Evolutionary conservation across 2,329 filamentous ascomycete species (phyloP).

Genomic region (Helminthosporium solani): DNA sequence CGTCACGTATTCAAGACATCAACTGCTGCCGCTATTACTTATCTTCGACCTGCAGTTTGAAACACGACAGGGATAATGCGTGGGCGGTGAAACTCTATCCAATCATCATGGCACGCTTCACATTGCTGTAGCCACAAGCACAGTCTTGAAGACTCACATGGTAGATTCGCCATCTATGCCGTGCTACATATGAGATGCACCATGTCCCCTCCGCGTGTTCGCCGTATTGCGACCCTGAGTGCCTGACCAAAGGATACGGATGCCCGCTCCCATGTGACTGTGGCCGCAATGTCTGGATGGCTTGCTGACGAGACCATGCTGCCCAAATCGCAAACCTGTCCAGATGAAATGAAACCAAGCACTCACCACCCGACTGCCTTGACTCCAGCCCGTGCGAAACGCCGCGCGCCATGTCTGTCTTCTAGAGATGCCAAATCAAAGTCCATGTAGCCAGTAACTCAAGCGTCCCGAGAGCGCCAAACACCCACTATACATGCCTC

Average conservation of each 20-base stretch:
- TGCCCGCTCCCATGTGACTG: neutral
- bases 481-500: constrained; percentile 47
- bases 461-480: constrained; percentile 48
- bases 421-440: too few relatives aligned
- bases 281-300: neutral
- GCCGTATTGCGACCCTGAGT: neutral
- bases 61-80: constrained; percentile 12
- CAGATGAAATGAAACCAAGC: too few relatives aligned
- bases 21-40: neutral
- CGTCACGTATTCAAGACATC: neutral
- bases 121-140: neutral
- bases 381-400: neutral
- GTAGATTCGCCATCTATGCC: too few relatives aligned
- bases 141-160: too few relatives aligned
- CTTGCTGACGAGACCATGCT: neutral
- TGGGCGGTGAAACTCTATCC: constrained; percentile 21
- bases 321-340: neutral
- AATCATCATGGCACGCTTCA: constrained; percentile 18
- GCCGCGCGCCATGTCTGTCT: neutral
- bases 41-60: constrained; percentile 10
- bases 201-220: neutral
- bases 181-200: too few relatives aligned
- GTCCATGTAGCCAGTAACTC: constrained; percentile 3
- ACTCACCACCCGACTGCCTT: too few relatives aligned
- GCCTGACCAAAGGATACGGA: neutral